A percentile compares a stretch with the other conserved stretches of the same genome.
These are phyloP conservation scores for Paracamarosporium sp. DNA, from an alignment of 2,329 filamentous ascomycete species.

Conservation along the genomic window DNA sequence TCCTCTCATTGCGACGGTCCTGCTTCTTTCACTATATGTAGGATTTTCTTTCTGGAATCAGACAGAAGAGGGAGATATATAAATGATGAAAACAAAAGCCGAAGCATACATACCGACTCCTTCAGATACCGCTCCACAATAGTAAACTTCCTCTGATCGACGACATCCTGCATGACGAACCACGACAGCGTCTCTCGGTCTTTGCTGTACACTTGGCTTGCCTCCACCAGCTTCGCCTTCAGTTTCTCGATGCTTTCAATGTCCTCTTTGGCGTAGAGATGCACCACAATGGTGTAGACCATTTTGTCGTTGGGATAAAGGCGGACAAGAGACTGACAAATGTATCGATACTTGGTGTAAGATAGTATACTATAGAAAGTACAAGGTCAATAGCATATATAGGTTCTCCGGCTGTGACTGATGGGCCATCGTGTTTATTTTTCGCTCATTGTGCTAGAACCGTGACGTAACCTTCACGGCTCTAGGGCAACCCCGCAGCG, in stretches of 20 bases:
- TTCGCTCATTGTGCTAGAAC: constrained; percentile 1
- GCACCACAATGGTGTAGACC: constrained; percentile 74
- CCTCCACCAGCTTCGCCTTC: constrained; percentile 75
- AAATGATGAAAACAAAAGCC: too few relatives aligned
- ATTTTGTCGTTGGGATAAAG: constrained; percentile 48
- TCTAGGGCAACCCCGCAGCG: constrained; percentile 6
- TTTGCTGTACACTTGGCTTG: constrained; percentile 73
- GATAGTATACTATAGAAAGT: background rate
- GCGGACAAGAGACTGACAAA: background rate
- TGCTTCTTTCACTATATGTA: background rate
- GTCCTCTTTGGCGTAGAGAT: constrained; percentile 73
- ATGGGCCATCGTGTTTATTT: background rate
- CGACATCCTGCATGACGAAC: constrained; percentile 79
- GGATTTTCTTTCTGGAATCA: too few relatives aligned
- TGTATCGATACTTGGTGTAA: background rate
- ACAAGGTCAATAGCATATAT: background rate
- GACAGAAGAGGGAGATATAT: too few relatives aligned
- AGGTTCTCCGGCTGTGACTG: background rate
- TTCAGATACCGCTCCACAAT: constrained; percentile 77
- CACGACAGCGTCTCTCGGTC: constrained; percentile 72
- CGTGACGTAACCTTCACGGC: constrained; percentile 9
- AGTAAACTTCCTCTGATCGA: constrained; percentile 73
- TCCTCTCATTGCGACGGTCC: background rate
- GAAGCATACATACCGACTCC: constrained; percentile 60
- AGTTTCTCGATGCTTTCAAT: constrained; percentile 69